Conservation (phyloP, 1,284 basidiomycete genomes). For the Apiotrichum laibachii region DNA sequence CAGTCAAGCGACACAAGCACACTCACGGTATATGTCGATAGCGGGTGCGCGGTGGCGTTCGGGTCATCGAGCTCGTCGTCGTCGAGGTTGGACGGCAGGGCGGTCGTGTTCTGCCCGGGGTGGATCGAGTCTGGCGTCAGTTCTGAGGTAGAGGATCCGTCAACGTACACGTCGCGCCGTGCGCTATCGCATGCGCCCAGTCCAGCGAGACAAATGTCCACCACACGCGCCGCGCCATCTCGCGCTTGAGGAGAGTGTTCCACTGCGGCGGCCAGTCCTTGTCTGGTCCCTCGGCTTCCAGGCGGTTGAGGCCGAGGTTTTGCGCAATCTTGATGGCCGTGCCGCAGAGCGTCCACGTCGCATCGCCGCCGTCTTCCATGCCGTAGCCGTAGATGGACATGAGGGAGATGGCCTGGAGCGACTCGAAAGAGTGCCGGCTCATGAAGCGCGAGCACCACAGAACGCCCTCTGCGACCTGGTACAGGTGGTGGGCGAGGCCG, state of each 20-base stretch:
- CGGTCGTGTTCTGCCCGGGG: constrained; percentile 27
- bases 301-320: constrained; percentile 28
- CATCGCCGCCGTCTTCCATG: constrained; percentile 18
- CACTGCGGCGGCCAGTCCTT: constrained; percentile 22
- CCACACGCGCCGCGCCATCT: constrained; percentile 27
- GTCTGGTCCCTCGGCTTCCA: constrained; percentile 20
- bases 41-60: constrained; percentile 9
- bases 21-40: constrained; percentile 17
- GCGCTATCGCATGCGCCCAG: constrained; percentile 25
- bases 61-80: constrained; percentile 22
- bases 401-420: constrained; percentile 22
- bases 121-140: constrained; percentile 19
- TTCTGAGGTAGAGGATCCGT: too few relatives aligned
- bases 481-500: constrained; percentile 16
- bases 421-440: constrained; percentile 22
- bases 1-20: neutral
- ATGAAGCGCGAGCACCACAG: constrained; percentile 23
- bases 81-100: constrained; percentile 23
- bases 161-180: constrained; percentile 20
- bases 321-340: constrained; percentile 29
- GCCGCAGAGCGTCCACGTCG: constrained; percentile 21
- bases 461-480: constrained; percentile 21
- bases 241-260: constrained; percentile 16
- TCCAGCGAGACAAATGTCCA: constrained; percentile 29
- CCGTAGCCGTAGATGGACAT: constrained; percentile 23